These are phyloP conservation scores for Ajuga chamaepitys DNA, from an alignment of 257 asterid genomes.

Conservation along the genomic window DNA sequence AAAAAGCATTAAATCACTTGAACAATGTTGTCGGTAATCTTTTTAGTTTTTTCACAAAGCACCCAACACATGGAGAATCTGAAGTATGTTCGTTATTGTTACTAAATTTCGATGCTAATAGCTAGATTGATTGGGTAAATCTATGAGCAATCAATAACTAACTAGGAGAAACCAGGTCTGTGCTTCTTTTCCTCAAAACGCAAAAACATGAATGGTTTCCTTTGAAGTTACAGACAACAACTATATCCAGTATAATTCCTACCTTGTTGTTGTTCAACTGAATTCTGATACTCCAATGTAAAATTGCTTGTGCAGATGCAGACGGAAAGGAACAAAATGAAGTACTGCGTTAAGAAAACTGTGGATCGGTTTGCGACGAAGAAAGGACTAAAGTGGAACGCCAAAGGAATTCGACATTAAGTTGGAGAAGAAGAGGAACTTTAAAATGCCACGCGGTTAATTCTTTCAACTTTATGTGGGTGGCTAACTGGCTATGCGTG, in stretches of 20 bases:
- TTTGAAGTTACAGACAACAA: no score
- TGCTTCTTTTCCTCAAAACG: neutral
- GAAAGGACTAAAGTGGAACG: neutral
- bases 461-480: no score
- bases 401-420: neutral
- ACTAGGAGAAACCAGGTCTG: neutral
- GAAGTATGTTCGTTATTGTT: neutral
- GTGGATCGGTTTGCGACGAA: no score
- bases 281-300: neutral
- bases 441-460: no score
- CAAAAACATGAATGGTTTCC: neutral
- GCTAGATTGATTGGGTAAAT: neutral
- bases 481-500: no score
- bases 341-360: no score
- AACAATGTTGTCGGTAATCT: neutral
- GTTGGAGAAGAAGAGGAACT: no score
- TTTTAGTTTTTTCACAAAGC: neutral
- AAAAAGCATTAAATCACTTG: neutral
- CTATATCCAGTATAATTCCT: no score
- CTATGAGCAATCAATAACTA: neutral
- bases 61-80: neutral
- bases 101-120: neutral
- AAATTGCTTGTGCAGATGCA: neutral
- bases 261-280: neutral
- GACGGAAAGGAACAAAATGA: no score